Conservation (phyloP, 2,329 filamentous ascomycete genomes). For the Akanthomyces lecanii region DNA sequence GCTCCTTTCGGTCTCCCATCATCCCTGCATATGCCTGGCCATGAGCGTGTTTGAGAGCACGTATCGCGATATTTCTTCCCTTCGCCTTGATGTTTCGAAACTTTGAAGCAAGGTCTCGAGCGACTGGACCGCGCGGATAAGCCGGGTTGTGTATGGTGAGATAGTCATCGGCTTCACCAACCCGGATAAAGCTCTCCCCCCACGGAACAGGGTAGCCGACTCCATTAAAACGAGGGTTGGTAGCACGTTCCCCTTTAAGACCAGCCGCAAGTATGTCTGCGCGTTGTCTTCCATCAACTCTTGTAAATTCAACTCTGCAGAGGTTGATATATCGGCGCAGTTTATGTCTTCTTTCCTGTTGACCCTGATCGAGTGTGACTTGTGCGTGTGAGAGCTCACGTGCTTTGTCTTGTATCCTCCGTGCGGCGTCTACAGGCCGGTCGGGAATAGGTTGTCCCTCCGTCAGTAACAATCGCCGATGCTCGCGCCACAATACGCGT, state of each 20-base stretch:
- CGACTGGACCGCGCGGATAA: background rate
- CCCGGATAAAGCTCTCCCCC: background rate
- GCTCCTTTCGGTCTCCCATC: background rate
- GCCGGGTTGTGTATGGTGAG: background rate
- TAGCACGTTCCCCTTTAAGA: background rate
- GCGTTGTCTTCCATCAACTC: background rate
- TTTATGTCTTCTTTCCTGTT: background rate
- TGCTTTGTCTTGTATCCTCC: background rate
- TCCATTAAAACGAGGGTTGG: background rate
- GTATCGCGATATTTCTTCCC: background rate
- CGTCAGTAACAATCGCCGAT: background rate
- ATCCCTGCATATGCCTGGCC: background rate
- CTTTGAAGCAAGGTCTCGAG: background rate
- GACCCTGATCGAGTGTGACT: background rate
- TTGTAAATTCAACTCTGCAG: background rate
- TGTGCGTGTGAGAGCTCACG: background rate
- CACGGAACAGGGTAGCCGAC: background rate
- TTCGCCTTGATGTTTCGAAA: background rate
- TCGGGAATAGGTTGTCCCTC: background rate
- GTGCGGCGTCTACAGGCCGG: background rate
- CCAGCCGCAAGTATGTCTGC: background rate
- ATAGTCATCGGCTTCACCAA: conserved; percentile 2
- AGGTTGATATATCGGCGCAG: background rate
- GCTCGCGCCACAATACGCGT: background rate
- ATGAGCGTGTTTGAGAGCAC: background rate